Conservation (phyloP, 2,329 filamentous ascomycete species). For the Ophiostoma montium region DNA sequence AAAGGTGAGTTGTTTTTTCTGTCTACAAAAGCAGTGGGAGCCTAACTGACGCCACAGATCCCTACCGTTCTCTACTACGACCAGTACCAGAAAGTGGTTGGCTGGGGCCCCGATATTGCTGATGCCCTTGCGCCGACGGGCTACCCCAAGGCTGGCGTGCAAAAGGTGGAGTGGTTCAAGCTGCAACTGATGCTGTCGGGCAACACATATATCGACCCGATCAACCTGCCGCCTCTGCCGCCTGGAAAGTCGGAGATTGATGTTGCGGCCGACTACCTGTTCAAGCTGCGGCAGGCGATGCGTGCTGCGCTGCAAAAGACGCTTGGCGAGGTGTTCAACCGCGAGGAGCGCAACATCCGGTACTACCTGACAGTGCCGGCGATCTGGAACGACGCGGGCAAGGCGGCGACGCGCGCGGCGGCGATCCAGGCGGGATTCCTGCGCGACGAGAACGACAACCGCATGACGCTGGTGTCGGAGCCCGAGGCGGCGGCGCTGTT, state of each 20-base stretch:
- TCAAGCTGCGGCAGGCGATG: constrained; percentile 96
- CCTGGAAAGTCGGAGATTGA: constrained; percentile 98
- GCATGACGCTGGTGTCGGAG: constrained; percentile 86
- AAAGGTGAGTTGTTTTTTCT: constrained; percentile 48
- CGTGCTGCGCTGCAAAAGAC: constrained; percentile 91
- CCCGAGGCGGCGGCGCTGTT: constrained; percentile 95
- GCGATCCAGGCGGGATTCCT: constrained; percentile 96
- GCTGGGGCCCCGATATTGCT: constrained; percentile 96
- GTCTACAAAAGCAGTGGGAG: too few relatives aligned
- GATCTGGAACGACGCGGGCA: constrained; percentile 98
- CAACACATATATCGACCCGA: constrained; percentile 98
- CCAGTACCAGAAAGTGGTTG: constrained; percentile 98
- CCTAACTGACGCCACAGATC: constrained; percentile 43
- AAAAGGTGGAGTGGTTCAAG: constrained; percentile 99
- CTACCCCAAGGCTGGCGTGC: constrained; percentile 93
- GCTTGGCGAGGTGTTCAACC: constrained; percentile 90
- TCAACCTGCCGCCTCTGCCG: constrained; percentile 92
- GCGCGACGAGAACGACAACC: constrained; percentile 93
- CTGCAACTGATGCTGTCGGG: constrained; percentile 96
- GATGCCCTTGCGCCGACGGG: constrained; percentile 92
- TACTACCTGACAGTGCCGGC: constrained; percentile 98
- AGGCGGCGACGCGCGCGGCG: constrained; percentile 87
- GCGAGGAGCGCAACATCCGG: constrained; percentile 93
- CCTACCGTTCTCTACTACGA: constrained; percentile 99
- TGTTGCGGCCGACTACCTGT: constrained; percentile 97